Evolutionary conservation across 2,329 filamentous ascomycete species (phyloP), one percentile per base, ranked within the genome.

Genomic region (Sporothrix inflata): DNA sequence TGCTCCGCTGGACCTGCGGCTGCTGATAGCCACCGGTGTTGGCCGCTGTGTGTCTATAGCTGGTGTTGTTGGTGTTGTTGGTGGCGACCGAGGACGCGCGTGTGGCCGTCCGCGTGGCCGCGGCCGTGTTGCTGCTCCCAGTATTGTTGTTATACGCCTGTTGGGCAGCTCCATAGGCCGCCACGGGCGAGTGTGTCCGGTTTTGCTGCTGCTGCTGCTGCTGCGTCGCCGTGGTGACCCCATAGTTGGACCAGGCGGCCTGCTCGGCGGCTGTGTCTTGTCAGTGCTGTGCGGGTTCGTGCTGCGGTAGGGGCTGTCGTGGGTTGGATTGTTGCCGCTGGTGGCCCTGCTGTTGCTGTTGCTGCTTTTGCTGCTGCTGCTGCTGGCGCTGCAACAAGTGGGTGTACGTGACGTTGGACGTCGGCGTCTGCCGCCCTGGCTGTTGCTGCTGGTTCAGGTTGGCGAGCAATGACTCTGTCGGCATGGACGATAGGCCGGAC

Each of bases 191-290:
- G 14, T 69, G 67, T 16, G 51, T 57, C 21, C 21, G 49, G 19
- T 6, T 38, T 24, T 66, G 57, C 4, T 65, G 70, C 24, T 55
- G 61, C 2, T 69, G 57, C 24, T 67, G 66, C 11, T 55, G 42
- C 78, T 4, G 75, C 76, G 69, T 76, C 75, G 38, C 75, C 73
- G 7, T 34, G 74, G 74, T 12, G 2, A n/a, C n/a, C 1, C 19
- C 66, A 78, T 71, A 69, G 51, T 47, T 30, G 27, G 38, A 53
- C 67, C 67, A 69, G 65, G 70, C 60, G 30, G 71, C 68, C 21
- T 72, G 72, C 49, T 75, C 40, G 4, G 14, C 42, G 6, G 61
- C 40, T 27, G 42, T 66, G 40, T 66, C 61, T 9, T 63, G 57
- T 14, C 16, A 73, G 34, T 63, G 53, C 45, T 74, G 70, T 53